A percentile compares a stretch with the other conserved stretches of the same genome.
phyloP scores from a whole-genome alignment of 441 rosid species.

The Euphorbia schlechtendalii region DNA sequence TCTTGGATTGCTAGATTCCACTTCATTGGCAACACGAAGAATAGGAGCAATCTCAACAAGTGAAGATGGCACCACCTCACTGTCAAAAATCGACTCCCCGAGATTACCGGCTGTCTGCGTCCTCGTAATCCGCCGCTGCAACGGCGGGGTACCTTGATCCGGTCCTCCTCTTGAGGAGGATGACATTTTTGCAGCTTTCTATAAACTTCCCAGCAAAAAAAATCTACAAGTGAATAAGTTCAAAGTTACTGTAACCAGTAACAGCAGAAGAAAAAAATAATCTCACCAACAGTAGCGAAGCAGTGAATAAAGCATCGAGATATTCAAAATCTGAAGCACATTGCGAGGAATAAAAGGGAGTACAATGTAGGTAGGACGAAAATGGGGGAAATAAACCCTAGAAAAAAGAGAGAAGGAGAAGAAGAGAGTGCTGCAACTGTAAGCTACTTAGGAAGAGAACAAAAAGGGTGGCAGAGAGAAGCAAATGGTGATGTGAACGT shows the following conservation, averaged over 20 bases:
- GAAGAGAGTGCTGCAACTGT: constrained; percentile 8
- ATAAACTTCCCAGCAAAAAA: neutral
- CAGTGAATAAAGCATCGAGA: neutral
- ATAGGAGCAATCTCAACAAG: constrained; percentile 93
- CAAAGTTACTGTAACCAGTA: neutral
- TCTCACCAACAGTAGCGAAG: neutral
- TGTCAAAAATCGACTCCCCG: constrained; percentile 79
- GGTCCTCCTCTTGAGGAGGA: constrained; percentile 50
- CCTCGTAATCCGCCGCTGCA: constrained; percentile 50
- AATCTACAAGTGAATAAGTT: neutral
- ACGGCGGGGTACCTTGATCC: constrained; percentile 42
- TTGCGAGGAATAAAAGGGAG: neutral
- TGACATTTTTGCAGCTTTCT: constrained; percentile 30
- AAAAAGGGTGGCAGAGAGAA: neutral
- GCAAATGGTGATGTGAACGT: neutral
- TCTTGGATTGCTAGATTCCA: constrained; percentile 82
- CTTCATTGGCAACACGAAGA: constrained; percentile 99
- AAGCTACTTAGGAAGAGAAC: neutral
- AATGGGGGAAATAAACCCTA: neutral
- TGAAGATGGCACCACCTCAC: constrained; percentile 97
- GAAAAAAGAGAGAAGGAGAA: constrained; percentile 3
- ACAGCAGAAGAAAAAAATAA: neutral
- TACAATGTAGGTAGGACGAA: neutral
- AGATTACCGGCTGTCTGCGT: constrained; percentile 93
- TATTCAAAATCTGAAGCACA: neutral